phyloP scores from a whole-genome alignment of 2,329 filamentous ascomycete species.

The Neofusicoccum cordaticola region DNA sequence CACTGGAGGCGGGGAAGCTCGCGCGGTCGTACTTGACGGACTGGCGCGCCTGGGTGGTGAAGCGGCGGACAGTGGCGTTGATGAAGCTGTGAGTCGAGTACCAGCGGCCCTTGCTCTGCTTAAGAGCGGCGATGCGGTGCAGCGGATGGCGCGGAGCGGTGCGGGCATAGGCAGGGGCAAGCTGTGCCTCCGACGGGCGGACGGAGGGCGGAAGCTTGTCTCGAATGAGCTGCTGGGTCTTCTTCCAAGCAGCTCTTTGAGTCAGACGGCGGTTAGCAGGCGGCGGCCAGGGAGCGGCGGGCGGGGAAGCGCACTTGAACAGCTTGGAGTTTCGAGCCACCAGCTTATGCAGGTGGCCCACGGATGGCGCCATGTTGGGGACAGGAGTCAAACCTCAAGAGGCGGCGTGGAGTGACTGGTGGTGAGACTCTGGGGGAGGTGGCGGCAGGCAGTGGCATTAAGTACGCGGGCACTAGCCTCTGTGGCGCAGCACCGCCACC shows the following conservation, averaged over 20 bases:
- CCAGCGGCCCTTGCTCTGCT: slow-evolving; percentile 62
- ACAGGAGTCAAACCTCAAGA: not conserved
- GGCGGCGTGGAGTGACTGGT: slow-evolving; percentile 14
- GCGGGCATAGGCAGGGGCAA: slow-evolving; percentile 60
- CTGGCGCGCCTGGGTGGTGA: slow-evolving; percentile 48
- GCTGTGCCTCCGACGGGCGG: slow-evolving; percentile 46
- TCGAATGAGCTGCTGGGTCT: slow-evolving; percentile 46
- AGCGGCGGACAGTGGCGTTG: slow-evolving; percentile 47
- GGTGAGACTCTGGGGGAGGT: slow-evolving; percentile 6
- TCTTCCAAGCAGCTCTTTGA: slow-evolving; percentile 47
- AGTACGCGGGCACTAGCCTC: not conserved
- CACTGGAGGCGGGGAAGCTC: slow-evolving; percentile 55
- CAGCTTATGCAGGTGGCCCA: slow-evolving; percentile 39
- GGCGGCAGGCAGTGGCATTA: slow-evolving; percentile 6
- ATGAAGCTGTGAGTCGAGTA: slow-evolving; percentile 57
- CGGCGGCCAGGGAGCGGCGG: not conserved
- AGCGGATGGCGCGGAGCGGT: slow-evolving; percentile 57
- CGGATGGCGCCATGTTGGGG: slow-evolving; percentile 37
- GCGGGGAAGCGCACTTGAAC: slow-evolving; percentile 33
- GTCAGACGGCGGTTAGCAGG: slow-evolving; percentile 16
- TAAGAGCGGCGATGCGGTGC: slow-evolving; percentile 60
- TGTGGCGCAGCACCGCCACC: not conserved
- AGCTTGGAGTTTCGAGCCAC: slow-evolving; percentile 42
- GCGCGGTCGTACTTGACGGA: slow-evolving; percentile 49
- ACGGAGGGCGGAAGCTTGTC: slow-evolving; percentile 42